Conservation (phyloP, 768 basidiomycete species). For the Suillus variegatus region DNA sequence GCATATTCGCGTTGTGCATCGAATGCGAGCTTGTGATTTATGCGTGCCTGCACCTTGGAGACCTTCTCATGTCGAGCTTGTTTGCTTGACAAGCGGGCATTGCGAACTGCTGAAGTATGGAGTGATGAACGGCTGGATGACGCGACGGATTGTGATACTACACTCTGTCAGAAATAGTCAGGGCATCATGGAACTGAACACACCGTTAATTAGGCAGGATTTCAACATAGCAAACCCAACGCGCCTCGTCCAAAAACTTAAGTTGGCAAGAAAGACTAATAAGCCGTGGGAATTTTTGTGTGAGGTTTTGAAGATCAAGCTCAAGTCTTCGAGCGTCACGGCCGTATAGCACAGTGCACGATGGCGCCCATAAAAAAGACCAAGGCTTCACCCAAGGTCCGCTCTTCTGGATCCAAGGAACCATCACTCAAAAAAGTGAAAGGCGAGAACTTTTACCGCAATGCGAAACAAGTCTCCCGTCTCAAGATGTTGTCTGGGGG, state of each 20-base stretch:
- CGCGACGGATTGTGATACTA: slow-evolving; percentile 41
- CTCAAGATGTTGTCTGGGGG: slow-evolving; percentile 94
- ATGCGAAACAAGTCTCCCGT: slow-evolving; percentile 83
- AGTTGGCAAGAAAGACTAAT: slow-evolving; percentile 4
- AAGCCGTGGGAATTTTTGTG: slow-evolving; percentile 41
- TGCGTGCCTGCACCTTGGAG: slow-evolving; percentile 47
- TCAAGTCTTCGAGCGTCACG: slow-evolving; percentile 7
- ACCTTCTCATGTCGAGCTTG: slow-evolving; percentile 40
- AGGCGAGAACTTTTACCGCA: slow-evolving; percentile 98
- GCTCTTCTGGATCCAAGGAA: slow-evolving; percentile 49
- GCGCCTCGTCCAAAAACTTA: slow-evolving; percentile 4
- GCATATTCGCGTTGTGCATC: slow-evolving; percentile 56
- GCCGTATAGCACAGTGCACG: background rate
- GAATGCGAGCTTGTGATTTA: slow-evolving; percentile 40
- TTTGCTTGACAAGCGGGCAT: slow-evolving; percentile 38
- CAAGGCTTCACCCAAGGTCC: slow-evolving; percentile 33
- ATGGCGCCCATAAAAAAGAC: slow-evolving; percentile 35
- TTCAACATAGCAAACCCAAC: slow-evolving; percentile 26
- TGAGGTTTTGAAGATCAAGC: slow-evolving; percentile 18
- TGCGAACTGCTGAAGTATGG: slow-evolving; percentile 49
- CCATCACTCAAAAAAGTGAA: slow-evolving; percentile 70
- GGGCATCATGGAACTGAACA: slow-evolving; percentile 1
- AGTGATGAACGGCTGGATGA: slow-evolving; percentile 43
- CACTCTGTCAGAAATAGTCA: slow-evolving; percentile 1
- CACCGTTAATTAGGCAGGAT: slow-evolving; percentile 24